These are phyloP conservation scores for Trichoderma reesei DNA, from an alignment of 495 filamentous ascomycete species.

Conservation along the genomic window DNA sequence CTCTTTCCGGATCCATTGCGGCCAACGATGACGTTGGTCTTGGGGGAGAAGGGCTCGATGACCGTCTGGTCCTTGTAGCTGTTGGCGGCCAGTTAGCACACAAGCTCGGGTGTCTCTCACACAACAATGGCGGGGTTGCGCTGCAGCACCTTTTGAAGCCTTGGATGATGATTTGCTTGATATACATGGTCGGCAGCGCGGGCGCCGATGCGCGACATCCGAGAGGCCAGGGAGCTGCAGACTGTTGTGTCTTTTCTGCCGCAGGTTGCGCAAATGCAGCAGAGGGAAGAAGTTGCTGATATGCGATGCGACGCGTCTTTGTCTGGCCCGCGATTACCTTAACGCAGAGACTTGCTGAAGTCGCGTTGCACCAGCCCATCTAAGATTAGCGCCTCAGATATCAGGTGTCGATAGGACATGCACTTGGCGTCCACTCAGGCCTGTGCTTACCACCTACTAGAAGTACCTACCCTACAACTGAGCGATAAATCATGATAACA, in stretches of 20 bases:
- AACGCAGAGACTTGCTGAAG: neutral
- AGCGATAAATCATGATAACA: no score
- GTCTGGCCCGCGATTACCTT: constrained; percentile 8
- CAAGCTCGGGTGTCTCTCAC: neutral
- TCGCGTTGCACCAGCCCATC: constrained; percentile 6
- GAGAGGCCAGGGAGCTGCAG: neutral
- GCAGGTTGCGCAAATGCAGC: neutral
- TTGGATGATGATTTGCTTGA: constrained; percentile 99
- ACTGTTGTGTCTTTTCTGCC: neutral
- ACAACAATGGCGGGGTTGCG: constrained; percentile 5
- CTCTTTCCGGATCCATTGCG: constrained; percentile 99
- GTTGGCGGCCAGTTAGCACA: constrained; percentile 4
- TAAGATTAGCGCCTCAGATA: constrained; percentile 6
- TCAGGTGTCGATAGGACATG: neutral
- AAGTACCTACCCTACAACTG: no score
- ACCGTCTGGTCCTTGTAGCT: constrained; percentile 99
- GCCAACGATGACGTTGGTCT: constrained; percentile 97
- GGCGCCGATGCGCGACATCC: constrained; percentile 20
- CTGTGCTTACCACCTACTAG: no score
- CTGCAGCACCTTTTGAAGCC: constrained; percentile 88
- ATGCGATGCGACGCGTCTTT: constrained; percentile 9
- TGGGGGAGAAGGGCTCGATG: constrained; percentile 95
- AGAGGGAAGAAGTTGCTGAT: neutral
- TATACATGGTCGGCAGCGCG: constrained; percentile 63
- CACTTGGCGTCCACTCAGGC: neutral